These are phyloP conservation scores for Glonium stellatum DNA, from an alignment of 495 filamentous ascomycete genomes.

Conservation along the genomic window DNA sequence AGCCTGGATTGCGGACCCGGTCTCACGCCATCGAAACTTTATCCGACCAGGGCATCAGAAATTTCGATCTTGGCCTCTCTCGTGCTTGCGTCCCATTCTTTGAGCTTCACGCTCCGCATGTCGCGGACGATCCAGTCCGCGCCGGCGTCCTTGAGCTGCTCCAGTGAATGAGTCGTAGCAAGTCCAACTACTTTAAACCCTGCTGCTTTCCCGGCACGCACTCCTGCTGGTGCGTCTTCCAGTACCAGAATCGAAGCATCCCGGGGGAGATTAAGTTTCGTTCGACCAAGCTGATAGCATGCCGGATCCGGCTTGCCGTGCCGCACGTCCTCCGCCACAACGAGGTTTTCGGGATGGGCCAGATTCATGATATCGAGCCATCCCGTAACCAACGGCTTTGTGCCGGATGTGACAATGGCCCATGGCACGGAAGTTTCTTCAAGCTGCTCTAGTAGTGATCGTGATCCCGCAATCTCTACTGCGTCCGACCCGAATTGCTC, in stretches of 20 bases:
- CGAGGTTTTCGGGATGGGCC: conserved; percentile 62
- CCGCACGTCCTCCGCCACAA: conserved; percentile 79
- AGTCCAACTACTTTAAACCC: conserved; percentile 85
- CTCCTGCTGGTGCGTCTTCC: conserved; percentile 92
- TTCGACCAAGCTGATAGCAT: conserved; percentile 70
- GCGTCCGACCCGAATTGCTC: conserved; percentile 68
- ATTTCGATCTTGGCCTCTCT: conserved; percentile 36
- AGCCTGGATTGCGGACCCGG: neutral
- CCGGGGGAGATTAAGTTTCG: conserved; percentile 50
- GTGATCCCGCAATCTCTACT: conserved; percentile 69
- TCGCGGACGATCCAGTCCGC: conserved; percentile 88
- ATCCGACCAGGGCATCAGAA: conserved; percentile 31
- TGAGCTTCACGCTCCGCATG: conserved; percentile 55
- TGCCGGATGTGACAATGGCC: conserved; percentile 92
- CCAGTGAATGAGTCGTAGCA: conserved; percentile 72
- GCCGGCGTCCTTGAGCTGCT: conserved; percentile 61
- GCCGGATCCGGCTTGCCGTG: conserved; percentile 83
- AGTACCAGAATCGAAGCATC: conserved; percentile 63
- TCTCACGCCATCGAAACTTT: conserved; percentile 1
- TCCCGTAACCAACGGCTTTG: conserved; percentile 68
- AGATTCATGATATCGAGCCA: conserved; percentile 79
- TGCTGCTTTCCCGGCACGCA: conserved; percentile 78
- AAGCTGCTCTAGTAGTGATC: conserved; percentile 51
- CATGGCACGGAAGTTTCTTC: conserved; percentile 57
- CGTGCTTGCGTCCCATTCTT: conserved; percentile 30